These are phyloP conservation scores for Polytrichum commune DNA, from an alignment of 225 moss, liverwort and hornwort species.

Conservation along the genomic window DNA sequence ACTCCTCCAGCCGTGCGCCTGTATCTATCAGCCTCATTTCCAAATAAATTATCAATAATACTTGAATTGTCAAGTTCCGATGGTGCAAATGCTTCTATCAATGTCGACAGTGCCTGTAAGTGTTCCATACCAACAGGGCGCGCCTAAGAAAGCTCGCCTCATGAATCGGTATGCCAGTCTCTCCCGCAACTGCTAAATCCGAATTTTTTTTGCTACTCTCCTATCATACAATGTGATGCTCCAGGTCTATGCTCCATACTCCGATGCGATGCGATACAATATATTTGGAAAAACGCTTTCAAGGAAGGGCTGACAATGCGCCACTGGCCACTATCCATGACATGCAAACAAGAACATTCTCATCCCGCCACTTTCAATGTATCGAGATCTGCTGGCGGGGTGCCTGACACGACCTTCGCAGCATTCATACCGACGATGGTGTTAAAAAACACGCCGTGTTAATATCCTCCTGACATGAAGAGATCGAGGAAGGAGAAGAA, in stretches of 20 bases:
- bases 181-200: neutral
- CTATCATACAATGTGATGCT: neutral
- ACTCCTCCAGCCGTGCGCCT: neutral
- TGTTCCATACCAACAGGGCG: conserved; percentile 3
- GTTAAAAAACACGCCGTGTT: too few species aligned
- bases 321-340: conserved; percentile 42
- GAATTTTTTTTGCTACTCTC: neutral
- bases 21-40: neutral
- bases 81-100: neutral
- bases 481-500: neutral
- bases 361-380: too few species aligned
- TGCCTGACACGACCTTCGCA: too few species aligned
- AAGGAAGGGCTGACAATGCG: conserved; percentile 53
- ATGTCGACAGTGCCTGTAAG: neutral
- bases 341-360: neutral
- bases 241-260: neutral
- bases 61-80: too few species aligned
- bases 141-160: conserved; percentile 3
- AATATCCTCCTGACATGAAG: too few species aligned
- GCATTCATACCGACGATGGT: too few species aligned
- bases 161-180: neutral
- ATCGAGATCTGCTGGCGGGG: too few species aligned
- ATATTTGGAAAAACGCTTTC: neutral
- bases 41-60: neutral
- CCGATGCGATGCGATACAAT: neutral